phyloP scores from a whole-genome alignment of 768 basidiomycete species.

The Termitomyces sp. region DNA sequence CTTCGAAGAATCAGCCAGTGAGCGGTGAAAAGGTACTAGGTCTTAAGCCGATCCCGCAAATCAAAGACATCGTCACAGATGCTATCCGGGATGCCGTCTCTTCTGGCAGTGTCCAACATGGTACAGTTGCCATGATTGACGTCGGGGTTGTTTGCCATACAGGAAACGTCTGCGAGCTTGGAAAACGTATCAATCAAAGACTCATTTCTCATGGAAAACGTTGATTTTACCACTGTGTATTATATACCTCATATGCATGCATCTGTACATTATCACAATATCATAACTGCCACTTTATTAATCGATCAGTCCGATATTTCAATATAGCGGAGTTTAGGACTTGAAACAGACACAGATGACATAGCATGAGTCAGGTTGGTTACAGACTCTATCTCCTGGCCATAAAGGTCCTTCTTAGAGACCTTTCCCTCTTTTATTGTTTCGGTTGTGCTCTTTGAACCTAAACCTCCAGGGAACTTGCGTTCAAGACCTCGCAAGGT shows the following conservation, averaged over 20 bases:
- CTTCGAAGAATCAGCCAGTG: slow-evolving; percentile 5
- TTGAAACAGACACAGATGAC: slow-evolving; percentile 12
- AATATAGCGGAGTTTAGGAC: slow-evolving; percentile 2
- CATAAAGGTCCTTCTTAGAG: background rate
- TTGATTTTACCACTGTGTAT: background rate
- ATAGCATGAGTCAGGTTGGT: slow-evolving; percentile 3
- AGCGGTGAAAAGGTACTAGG: slow-evolving; percentile 22
- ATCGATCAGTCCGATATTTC: slow-evolving; percentile 17
- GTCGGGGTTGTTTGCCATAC: slow-evolving; percentile 60
- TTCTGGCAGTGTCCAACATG: slow-evolving; percentile 22
- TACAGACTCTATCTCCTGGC: background rate
- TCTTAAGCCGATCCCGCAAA: slow-evolving; percentile 56
- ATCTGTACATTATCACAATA: background rate
- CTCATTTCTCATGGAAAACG: background rate
- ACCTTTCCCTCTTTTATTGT: background rate
- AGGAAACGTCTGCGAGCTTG: slow-evolving; percentile 37
- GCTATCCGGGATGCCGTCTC: slow-evolving; percentile 38
- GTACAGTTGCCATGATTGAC: slow-evolving; percentile 50
- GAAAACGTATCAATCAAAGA: slow-evolving; percentile 32
- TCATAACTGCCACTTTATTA: background rate
- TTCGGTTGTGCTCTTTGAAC: background rate
- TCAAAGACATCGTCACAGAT: slow-evolving; percentile 42
- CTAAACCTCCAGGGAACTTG: background rate
- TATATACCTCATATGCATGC: background rate
- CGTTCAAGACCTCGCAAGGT: background rate